These are phyloP conservation scores for Monilinia aucupariae DNA, from an alignment of 2,329 filamentous ascomycete species.

Conservation along the genomic window DNA sequence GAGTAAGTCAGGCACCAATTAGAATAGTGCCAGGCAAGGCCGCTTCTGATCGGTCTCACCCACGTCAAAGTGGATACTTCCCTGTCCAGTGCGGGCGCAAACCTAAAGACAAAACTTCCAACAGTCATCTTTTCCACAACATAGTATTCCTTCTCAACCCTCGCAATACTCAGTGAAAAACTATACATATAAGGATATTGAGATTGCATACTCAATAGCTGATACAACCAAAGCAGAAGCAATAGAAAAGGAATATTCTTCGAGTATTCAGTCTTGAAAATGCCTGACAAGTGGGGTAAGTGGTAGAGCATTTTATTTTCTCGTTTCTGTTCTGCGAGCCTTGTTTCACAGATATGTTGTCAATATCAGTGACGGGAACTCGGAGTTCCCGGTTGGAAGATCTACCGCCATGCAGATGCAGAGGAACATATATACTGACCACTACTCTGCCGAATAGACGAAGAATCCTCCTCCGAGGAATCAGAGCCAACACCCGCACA, in stretches of 20 bases:
- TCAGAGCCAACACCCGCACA: slow-evolving; percentile 45
- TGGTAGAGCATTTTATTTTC: slow-evolving; percentile 24
- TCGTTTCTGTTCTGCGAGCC: neutral
- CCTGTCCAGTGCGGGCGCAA: slow-evolving; percentile 13
- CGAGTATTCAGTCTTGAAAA: slow-evolving; percentile 22
- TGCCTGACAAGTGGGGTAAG: slow-evolving; percentile 37
- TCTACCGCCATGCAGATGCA: slow-evolving; percentile 19
- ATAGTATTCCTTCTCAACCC: slow-evolving; percentile 1
- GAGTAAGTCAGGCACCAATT: neutral
- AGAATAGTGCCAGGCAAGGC: neutral
- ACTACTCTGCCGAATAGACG: slow-evolving; percentile 33
- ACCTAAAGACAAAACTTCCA: slow-evolving; percentile 11
- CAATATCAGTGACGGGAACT: slow-evolving; percentile 6
- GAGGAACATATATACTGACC: slow-evolving; percentile 29
- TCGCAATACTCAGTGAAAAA: neutral
- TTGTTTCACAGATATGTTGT: neutral
- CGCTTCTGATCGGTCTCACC: slow-evolving; percentile 1
- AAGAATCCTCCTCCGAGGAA: slow-evolving; percentile 28
- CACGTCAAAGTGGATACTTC: neutral
- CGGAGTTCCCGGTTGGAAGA: slow-evolving; percentile 20
- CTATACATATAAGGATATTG: neutral
- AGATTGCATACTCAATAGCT: neutral
- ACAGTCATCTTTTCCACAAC: neutral
- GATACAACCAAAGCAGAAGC: neutral
- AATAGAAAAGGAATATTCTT: neutral